Conservation (phyloP, 352 stramenopile genomes). For the Aphanomyces euteiches region DNA sequence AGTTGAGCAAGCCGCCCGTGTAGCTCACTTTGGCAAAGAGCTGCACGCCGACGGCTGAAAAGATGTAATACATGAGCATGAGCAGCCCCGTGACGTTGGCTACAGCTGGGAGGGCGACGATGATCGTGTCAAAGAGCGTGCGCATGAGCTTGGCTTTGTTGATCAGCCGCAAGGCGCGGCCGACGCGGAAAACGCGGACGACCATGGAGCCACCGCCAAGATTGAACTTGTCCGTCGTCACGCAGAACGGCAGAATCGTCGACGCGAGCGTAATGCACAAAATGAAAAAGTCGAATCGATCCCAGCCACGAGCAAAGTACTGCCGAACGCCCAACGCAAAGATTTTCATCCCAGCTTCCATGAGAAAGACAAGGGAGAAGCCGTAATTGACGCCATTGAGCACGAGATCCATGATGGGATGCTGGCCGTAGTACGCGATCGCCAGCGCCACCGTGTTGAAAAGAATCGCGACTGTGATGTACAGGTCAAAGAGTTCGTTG, state of each 20-base stretch:
- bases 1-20: conserved; percentile 61
- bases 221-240: conserved; percentile 1
- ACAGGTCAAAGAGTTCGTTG: conserved; percentile 74
- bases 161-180: conserved; percentile 74
- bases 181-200: conserved; percentile 89
- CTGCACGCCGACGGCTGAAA: conserved; percentile 89
- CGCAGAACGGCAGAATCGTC: background rate
- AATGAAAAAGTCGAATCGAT: conserved; percentile 60
- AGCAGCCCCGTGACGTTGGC: conserved; percentile 90
- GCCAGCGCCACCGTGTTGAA: conserved; percentile 85
- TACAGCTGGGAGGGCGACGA: conserved; percentile 83
- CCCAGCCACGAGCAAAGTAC: conserved; percentile 49
- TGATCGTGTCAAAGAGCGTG: conserved; percentile 88
- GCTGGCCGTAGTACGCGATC: conserved; percentile 81
- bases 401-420: conserved; percentile 47
- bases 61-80: conserved; percentile 93
- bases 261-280: conserved; percentile 52
- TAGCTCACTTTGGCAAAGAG: conserved; percentile 87
- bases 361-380: conserved; percentile 85
- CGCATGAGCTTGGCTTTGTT: conserved; percentile 83
- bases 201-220: conserved; percentile 70
- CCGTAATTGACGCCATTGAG: conserved; percentile 79
- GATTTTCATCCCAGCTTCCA: conserved; percentile 61
- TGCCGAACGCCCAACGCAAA: conserved; percentile 24
- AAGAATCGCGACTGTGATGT: conserved; percentile 88